phyloP scores from a whole-genome alignment of 192 early-diverging fungal species.

The Coemansia sp. region DNA sequence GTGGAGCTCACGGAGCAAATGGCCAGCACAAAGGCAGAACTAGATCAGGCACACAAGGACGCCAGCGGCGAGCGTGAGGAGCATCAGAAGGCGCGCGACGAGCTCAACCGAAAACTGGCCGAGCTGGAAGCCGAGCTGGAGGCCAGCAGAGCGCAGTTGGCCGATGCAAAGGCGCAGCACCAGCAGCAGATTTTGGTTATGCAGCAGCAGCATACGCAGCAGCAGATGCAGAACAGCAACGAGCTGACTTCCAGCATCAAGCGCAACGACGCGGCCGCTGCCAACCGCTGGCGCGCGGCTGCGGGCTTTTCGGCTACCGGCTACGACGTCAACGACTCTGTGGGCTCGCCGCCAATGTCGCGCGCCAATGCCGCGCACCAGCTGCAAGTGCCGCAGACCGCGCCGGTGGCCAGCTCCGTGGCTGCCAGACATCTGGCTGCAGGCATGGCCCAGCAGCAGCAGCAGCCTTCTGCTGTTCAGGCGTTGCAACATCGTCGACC shows the following conservation, averaged over 20 bases:
- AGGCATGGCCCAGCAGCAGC: not conserved
- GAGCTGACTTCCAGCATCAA: slow-evolving; percentile 24
- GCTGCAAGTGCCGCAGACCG: slow-evolving; percentile 5
- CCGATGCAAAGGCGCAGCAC: slow-evolving; percentile 41
- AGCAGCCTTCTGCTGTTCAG: slow-evolving; percentile 5
- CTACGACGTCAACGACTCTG: slow-evolving; percentile 38
- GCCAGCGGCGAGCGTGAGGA: slow-evolving; percentile 16
- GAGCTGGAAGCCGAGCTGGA: slow-evolving; percentile 46
- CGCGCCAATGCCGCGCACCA: not conserved
- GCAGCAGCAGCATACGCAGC: slow-evolving; percentile 14
- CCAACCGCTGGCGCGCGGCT: slow-evolving; percentile 40
- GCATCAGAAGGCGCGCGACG: slow-evolving; percentile 8
- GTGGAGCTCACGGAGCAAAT: slow-evolving; percentile 27
- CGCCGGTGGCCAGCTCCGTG: not conserved
- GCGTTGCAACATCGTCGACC: slow-evolving; percentile 28
- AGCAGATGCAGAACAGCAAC: not conserved
- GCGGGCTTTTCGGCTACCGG: slow-evolving; percentile 40
- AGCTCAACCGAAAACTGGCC: slow-evolving; percentile 40
- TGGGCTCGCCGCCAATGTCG: not conserved
- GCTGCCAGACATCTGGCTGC: not conserved
- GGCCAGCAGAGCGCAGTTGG: slow-evolving; percentile 27
- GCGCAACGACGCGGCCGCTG: slow-evolving; percentile 21
- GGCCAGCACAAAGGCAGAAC: slow-evolving; percentile 18
- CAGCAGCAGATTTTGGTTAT: slow-evolving; percentile 43
- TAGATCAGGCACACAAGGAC: slow-evolving; percentile 29